These are phyloP conservation scores for Beauveria brongniartii DNA, from an alignment of 2,329 filamentous ascomycete species.

Conservation along the genomic window DNA sequence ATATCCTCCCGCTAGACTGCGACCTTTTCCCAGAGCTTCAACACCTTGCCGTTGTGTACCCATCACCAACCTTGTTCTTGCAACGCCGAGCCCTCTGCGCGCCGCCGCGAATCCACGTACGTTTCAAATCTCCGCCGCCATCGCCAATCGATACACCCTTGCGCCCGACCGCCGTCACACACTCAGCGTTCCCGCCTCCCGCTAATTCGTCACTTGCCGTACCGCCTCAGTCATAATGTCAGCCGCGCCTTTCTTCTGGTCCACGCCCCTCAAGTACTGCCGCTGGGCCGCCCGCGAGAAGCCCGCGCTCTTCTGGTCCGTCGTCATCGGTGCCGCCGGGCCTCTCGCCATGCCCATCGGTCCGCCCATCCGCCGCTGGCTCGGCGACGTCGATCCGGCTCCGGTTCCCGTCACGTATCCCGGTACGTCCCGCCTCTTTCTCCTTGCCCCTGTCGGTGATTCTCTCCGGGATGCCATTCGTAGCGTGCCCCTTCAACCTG, in stretches of 20 bases:
- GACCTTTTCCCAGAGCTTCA: slow-evolving; percentile 9
- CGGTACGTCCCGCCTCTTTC: slow-evolving; percentile 48
- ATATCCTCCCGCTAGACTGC: slow-evolving; percentile 6
- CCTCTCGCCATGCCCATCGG: slow-evolving; percentile 63
- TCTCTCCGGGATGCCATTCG: neutral
- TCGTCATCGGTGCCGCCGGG: slow-evolving; percentile 63
- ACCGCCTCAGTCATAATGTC: slow-evolving; percentile 40
- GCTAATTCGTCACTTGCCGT: neutral
- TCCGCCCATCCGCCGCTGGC: slow-evolving; percentile 61
- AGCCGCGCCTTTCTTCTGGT: slow-evolving; percentile 69
- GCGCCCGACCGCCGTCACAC: neutral
- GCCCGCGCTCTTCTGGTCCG: slow-evolving; percentile 85
- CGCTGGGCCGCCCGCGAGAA: slow-evolving; percentile 83
- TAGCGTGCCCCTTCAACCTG: too few relatives aligned
- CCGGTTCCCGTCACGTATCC: slow-evolving; percentile 86
- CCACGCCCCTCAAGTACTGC: slow-evolving; percentile 72
- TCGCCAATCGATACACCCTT: too few relatives aligned
- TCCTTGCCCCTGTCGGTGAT: neutral
- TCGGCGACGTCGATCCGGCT: slow-evolving; percentile 67
- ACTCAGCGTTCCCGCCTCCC: neutral
- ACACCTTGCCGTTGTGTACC: neutral
- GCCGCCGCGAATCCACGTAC: neutral
- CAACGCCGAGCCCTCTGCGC: neutral
- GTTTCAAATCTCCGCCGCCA: neutral
- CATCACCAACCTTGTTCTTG: neutral